Evolutionary conservation across 371 early-diverging fungal species (phyloP), one percentile per base, ranked within the genome.

Genomic region (Chytridium lagenaria): DNA sequence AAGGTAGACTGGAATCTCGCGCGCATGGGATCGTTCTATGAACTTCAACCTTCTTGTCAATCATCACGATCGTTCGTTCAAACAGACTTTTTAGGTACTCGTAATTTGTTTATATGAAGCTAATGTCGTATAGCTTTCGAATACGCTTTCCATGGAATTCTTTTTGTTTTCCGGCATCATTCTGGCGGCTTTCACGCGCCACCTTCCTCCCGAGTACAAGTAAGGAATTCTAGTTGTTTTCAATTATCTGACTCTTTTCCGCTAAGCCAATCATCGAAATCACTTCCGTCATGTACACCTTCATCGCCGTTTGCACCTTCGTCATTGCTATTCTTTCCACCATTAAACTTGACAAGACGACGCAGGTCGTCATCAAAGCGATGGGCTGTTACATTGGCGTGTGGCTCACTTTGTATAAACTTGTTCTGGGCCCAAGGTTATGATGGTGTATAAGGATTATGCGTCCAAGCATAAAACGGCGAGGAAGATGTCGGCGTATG

Each of bases 321-420:
- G 55, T 26, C 55, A 55, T 55, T 26, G 55, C 16, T 28, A 7
- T 55, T 26, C 10, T 28, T 26, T 15, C 16, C 26, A 23, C 55
- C 19, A 26, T 55, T 26, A 16, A 28, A 28, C 55, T 55, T 16
- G 30, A 28, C 55, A 55, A 55, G 26, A 10, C 55, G 7, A 16
- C 55, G 19, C 63, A 63, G 36, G 63, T 63, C 12, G 36, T 63
- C 26, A 63, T 63, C 36, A 63, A 63, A 37, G 63, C 63, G 34
- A 12, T 19, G 3, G 30, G 34, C 36, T 10, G 12, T 12, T 63
- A 63, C 63, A 3, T 16, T 15, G 31, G 34, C 3, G 36, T 63
- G 16, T 63, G 63, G 63, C 19, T 63, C 10, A 37, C 3, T 63
- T 36, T 63, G 33, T 30, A 37, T 23, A 19, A 36, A 31, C 63